These are phyloP conservation scores for Tetrapisispora phaffii DNA, from an alignment of 805 yeast species.

Conservation along the genomic window DNA sequence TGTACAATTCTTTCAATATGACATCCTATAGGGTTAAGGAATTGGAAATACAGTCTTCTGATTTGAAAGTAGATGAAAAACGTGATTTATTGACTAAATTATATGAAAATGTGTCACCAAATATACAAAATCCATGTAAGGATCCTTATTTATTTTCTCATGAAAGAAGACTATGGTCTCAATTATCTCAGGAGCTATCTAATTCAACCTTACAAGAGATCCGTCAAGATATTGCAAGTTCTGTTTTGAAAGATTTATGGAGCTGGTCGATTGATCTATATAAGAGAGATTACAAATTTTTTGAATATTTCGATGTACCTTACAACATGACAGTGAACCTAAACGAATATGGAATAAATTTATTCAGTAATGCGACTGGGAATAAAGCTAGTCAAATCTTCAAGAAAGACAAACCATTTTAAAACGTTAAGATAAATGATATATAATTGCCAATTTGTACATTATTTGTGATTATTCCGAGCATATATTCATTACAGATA, in stretches of 20 bases:
- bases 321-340: constrained; percentile 6
- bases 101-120: constrained; percentile 9
- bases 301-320: constrained; percentile 3
- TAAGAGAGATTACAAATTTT: constrained; percentile 7
- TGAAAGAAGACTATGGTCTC: constrained; percentile 13
- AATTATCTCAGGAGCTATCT: background rate
- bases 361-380: background rate
- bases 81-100: constrained; percentile 7
- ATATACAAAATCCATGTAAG: constrained; percentile 15
- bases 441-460: background rate
- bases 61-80: constrained; percentile 8
- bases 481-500: background rate
- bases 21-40: constrained; percentile 24
- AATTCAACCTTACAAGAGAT: constrained; percentile 3
- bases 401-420: background rate
- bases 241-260: constrained; percentile 10
- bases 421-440: background rate
- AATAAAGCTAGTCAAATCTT: background rate
- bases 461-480: background rate
- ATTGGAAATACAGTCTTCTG: constrained; percentile 18
- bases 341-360: constrained; percentile 5
- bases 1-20: constrained; percentile 13
- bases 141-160: constrained; percentile 20
- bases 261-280: constrained; percentile 6
- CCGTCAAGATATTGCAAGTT: constrained; percentile 5